Percentiles rank a stretch among this genome's conserved stretches.
Conservation (phyloP, 1,284 basidiomycete genomes). For the Pseudozyma thailandica region DNA sequence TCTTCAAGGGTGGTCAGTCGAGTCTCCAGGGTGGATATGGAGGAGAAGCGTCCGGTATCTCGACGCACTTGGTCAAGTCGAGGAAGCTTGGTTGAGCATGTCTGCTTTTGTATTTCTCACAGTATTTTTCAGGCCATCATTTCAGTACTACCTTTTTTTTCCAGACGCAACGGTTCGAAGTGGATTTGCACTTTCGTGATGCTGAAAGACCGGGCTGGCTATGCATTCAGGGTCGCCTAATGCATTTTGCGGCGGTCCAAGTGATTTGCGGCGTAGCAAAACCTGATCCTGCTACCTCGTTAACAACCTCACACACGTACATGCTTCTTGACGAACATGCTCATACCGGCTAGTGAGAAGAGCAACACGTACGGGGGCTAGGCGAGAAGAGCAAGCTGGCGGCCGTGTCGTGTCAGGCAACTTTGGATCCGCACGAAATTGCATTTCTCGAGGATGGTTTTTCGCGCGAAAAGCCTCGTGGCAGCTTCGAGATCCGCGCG, state of each 20-base stretch:
- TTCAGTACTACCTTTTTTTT: too few relatives aligned
- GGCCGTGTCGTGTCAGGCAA: background rate
- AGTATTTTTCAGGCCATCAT: too few relatives aligned
- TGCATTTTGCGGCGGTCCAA: too few relatives aligned
- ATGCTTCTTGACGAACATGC: background rate
- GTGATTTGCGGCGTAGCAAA: too few relatives aligned
- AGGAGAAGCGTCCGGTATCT: slow-evolving; percentile 66
- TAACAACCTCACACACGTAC: background rate
- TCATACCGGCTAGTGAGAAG: background rate
- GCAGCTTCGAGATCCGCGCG: slow-evolving; percentile 6
- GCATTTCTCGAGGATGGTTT: background rate
- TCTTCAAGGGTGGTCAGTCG: slow-evolving; percentile 67
- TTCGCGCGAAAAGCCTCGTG: slow-evolving; percentile 15
- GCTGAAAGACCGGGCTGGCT: too few relatives aligned
- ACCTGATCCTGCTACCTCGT: too few relatives aligned
- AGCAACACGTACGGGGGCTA: background rate
- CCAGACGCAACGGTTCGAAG: too few relatives aligned
- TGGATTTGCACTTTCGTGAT: too few relatives aligned
- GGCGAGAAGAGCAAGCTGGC: background rate
- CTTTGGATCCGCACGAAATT: slow-evolving; percentile 20
- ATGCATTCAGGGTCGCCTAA: too few relatives aligned
- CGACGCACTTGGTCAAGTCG: slow-evolving; percentile 63
- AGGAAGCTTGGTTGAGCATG: slow-evolving; percentile 57
- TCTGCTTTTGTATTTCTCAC: background rate
- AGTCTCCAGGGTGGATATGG: slow-evolving; percentile 64